Evolutionary conservation across 805 yeast genomes (phyloP).

Genomic region (Candida peoriensis): DNA sequence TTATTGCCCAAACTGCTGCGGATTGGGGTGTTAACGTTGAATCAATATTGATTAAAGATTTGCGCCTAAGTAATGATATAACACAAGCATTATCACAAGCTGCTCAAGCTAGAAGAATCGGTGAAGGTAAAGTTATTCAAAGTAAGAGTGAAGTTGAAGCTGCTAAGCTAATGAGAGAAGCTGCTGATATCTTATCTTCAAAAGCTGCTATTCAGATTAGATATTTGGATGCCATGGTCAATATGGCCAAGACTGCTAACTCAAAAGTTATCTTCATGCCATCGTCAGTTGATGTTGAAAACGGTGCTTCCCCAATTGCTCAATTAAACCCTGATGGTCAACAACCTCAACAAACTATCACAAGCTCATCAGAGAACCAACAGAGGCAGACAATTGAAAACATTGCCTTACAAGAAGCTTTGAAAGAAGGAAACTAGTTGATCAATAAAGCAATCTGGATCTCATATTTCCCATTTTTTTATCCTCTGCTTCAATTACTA

Average conservation of each 20-base stretch:
- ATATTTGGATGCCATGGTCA: conserved; percentile 74
- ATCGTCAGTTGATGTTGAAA: conserved; percentile 35
- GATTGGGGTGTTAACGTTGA: conserved; percentile 72
- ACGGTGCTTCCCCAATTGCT: neutral
- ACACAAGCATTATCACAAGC: conserved; percentile 64
- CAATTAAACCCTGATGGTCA: no score
- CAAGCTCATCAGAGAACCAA: no score
- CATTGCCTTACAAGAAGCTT: conserved; percentile 3
- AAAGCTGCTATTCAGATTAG: conserved; percentile 77
- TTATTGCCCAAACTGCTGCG: conserved; percentile 55
- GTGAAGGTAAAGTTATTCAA: conserved; percentile 70
- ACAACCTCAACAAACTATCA: no score
- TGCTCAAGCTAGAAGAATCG: conserved; percentile 70
- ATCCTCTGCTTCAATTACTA: no score
- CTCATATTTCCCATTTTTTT: neutral
- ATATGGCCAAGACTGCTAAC: conserved; percentile 57
- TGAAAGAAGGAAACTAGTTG: neutral
- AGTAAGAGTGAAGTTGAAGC: conserved; percentile 74
- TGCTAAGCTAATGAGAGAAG: conserved; percentile 73
- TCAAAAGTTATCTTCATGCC: conserved; percentile 78
- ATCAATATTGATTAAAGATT: conserved; percentile 63
- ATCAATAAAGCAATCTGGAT: no score
- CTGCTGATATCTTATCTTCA: conserved; percentile 69
- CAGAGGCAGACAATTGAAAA: no score
- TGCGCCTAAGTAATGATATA: conserved; percentile 48